Evolutionary conservation across 2,329 filamentous ascomycete species (phyloP), one percentile per base, ranked within the genome.

Genomic region (Alternaria dauci): DNA sequence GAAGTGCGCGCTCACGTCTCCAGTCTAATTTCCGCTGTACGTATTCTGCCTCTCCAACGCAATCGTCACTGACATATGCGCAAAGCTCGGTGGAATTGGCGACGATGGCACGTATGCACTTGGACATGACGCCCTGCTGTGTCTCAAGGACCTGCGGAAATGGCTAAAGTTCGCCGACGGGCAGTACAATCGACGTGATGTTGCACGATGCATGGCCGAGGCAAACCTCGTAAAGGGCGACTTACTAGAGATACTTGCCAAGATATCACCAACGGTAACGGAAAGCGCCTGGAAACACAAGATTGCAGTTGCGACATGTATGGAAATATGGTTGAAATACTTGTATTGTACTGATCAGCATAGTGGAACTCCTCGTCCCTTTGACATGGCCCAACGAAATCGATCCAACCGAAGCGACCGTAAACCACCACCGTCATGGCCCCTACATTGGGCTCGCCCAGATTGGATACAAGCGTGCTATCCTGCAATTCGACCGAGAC

Each of bases 121-220:
- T 36, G 95, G 95, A 79, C 94, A 98, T 79, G 94, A 97, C 76
- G 94, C 94, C 12, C 84, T 96, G 61, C 92, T 95, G 59, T 95
- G 94, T 73, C 84, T 99, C 58, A 93, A 94, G 64, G 95, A 99
- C 80, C 85, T 99, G 55, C 94, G 95, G 76, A 90, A 91, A 87
- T 99, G 95, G 95, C 86, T 99, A 68, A 93, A 93, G 70, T 88
- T 97, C 65, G 95, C 95, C 83, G 94, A 97, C 78, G 92, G 96
- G 76, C 96, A 96, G 77, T 88, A 90, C 66, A 96, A 97, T 76
- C 90, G 94, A 68, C 91, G 96, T 84, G 95, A 99, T 76, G 95
- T 99, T 61, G 94, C 94, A 62, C 87, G 95, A 80, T 97, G 93
- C 77, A 84, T 98, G 68, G 90, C 93, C 73, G 93, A 98, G 78